These are phyloP conservation scores for Leccinum pellstonianum DNA, from an alignment of 768 basidiomycete genomes.

Conservation along the genomic window DNA sequence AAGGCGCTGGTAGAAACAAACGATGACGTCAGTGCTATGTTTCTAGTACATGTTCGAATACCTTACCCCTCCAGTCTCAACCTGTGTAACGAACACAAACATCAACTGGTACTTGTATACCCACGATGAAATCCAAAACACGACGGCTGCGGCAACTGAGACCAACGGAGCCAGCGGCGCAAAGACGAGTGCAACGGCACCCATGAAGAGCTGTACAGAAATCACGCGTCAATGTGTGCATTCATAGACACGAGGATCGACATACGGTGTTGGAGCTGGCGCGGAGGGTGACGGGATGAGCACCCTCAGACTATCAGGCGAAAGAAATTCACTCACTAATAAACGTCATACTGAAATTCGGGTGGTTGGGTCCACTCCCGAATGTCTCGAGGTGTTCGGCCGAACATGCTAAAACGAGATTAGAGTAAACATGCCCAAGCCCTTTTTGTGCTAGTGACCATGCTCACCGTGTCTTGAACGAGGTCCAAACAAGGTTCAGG, in stretches of 20 bases:
- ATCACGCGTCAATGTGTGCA: conserved; percentile 7
- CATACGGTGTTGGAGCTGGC: conserved; percentile 56
- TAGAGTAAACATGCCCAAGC: not conserved
- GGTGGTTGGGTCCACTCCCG: conserved; percentile 89
- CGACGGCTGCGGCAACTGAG: conserved; percentile 72
- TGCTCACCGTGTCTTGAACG: conserved; percentile 75
- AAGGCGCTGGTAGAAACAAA: conserved; percentile 54
- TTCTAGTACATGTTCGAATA: not conserved
- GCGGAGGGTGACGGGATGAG: conserved; percentile 4
- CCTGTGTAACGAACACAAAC: conserved; percentile 86
- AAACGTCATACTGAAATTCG: conserved; percentile 83
- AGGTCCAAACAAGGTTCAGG: conserved; percentile 82
- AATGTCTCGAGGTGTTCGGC: conserved; percentile 87
- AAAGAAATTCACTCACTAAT: conserved; percentile 55
- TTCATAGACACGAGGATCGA: conserved; percentile 7
- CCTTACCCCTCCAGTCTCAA: conserved; percentile 91
- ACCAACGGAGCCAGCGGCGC: conserved; percentile 94
- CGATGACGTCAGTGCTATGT: not conserved
- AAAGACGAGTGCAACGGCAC: conserved; percentile 90
- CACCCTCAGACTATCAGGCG: not conserved
- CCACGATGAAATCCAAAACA: conserved; percentile 85
- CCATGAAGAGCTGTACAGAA: conserved; percentile 70
- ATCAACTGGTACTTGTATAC: conserved; percentile 97
- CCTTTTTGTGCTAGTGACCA: not conserved
- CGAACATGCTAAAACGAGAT: conserved; percentile 57